Conservation (phyloP, 495 filamentous ascomycete genomes). For the Penicillium egyptiacum region DNA sequence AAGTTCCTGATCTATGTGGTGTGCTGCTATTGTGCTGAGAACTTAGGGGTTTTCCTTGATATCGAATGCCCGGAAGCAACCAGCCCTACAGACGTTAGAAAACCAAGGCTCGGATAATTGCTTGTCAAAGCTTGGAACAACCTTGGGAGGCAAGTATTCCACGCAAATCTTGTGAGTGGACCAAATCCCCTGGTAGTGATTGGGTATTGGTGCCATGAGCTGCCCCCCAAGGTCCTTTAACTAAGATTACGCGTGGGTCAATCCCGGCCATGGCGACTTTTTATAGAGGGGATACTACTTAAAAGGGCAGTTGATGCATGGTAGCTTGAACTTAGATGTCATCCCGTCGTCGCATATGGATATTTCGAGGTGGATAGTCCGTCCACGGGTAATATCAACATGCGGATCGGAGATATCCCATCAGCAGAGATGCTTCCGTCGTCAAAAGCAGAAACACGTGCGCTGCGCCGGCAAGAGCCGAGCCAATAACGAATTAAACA, state of each 20-base stretch:
- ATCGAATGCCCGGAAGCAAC: not conserved
- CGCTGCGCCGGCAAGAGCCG: not conserved
- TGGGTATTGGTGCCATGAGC: conserved; percentile 15
- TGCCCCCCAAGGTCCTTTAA: conserved; percentile 30
- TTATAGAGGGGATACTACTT: not conserved
- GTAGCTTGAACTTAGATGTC: not conserved
- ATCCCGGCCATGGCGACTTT: conserved; percentile 2
- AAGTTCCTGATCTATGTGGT: not conserved
- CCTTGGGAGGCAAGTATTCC: not conserved
- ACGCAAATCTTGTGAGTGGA: conserved; percentile 11
- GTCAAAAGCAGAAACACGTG: not conserved
- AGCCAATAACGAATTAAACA: not conserved
- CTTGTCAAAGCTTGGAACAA: conserved; percentile 13
- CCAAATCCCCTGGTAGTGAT: conserved; percentile 12
- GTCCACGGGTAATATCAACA: not conserved
- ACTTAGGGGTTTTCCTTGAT: not conserved
- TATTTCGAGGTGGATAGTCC: not conserved
- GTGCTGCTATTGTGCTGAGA: not conserved
- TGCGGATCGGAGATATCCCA: not conserved
- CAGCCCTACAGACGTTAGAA: not conserved
- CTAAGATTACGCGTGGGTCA: conserved; percentile 20
- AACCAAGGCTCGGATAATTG: not conserved
- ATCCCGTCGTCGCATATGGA: not conserved
- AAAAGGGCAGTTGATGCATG: not conserved
- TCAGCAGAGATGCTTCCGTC: not conserved